Conservation (phyloP, 1,284 basidiomycete genomes). For the Trichosporon faecale region DNA sequence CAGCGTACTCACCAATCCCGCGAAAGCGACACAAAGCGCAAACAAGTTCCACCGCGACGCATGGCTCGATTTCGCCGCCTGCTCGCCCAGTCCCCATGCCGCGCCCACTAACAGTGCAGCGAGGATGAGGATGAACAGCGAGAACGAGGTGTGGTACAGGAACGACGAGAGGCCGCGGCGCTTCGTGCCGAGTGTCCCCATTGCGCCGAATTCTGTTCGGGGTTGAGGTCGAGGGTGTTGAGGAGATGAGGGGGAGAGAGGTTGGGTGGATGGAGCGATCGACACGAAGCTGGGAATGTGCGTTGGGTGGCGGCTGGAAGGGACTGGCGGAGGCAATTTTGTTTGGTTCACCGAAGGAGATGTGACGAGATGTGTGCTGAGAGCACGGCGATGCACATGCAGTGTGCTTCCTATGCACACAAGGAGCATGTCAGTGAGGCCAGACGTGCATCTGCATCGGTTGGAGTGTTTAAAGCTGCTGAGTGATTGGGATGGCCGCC, state of each 20-base stretch:
- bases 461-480: background rate
- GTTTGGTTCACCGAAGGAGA: background rate
- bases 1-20: slow-evolving; percentile 45
- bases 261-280: background rate
- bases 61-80: slow-evolving; percentile 42
- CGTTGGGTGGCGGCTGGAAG: background rate
- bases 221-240: background rate
- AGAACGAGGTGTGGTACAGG: slow-evolving; percentile 49
- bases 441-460: too few species aligned
- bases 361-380: background rate
- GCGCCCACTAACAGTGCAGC: slow-evolving; percentile 40
- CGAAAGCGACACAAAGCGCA: slow-evolving; percentile 42
- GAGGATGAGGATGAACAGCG: slow-evolving; percentile 40
- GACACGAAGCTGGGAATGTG: background rate
- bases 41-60: slow-evolving; percentile 48
- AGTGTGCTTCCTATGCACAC: background rate
- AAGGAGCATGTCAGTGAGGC: background rate
- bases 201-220: background rate
- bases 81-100: slow-evolving; percentile 46
- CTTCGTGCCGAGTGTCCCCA: background rate
- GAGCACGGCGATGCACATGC: background rate
- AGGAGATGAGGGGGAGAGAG: background rate
- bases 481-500: background rate
- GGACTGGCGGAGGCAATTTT: background rate
- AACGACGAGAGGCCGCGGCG: slow-evolving; percentile 29